These are phyloP conservation scores for Boletus reticulatus DNA, from an alignment of 768 basidiomycete species.

Conservation along the genomic window DNA sequence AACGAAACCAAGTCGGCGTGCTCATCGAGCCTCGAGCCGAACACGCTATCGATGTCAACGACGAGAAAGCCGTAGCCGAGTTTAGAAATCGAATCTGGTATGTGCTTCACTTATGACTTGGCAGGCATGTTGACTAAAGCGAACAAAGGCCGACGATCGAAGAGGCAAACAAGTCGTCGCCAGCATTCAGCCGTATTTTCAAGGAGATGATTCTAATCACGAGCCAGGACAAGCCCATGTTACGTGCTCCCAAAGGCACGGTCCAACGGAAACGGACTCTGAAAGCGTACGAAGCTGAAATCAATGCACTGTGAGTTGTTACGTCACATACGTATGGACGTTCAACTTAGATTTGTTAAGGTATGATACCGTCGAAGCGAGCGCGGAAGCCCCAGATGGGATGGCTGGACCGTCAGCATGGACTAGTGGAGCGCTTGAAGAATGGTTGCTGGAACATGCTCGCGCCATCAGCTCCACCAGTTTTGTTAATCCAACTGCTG, in stretches of 20 bases:
- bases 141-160: constrained; percentile 38
- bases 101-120: background rate
- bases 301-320: constrained; percentile 41
- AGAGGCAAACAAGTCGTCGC: constrained; percentile 42
- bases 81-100: constrained; percentile 35
- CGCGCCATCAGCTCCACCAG: constrained; percentile 6
- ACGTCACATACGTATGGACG: background rate
- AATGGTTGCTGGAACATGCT: constrained; percentile 31
- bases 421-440: constrained; percentile 15
- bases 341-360: constrained; percentile 6
- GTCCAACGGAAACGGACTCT: constrained; percentile 40
- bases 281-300: constrained; percentile 41
- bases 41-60: constrained; percentile 17
- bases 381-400: constrained; percentile 15
- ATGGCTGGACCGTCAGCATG: constrained; percentile 25
- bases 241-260: constrained; percentile 46
- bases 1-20: constrained; percentile 31
- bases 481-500: constrained; percentile 10
- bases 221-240: constrained; percentile 39
- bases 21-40: constrained; percentile 28
- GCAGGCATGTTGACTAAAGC: background rate
- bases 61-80: constrained; percentile 23
- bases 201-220: constrained; percentile 56
- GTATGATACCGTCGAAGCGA: constrained; percentile 34
- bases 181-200: constrained; percentile 44